Conservation (phyloP, 345 rosid genomes). For the Excoecaria cochinchinensis region DNA sequence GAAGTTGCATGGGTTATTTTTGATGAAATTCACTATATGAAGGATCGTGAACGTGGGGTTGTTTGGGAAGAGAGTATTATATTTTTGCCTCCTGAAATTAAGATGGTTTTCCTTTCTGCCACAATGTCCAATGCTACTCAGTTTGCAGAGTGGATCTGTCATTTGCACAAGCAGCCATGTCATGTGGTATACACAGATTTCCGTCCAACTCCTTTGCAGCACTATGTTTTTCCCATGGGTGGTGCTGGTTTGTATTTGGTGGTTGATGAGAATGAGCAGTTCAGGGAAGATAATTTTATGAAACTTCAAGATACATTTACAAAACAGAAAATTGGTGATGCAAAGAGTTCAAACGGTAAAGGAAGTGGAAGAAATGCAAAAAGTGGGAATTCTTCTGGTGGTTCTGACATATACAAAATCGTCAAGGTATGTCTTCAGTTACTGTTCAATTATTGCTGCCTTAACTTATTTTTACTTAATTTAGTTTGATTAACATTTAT, state of each 20-base stretch:
- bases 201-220: slow-evolving; percentile 98
- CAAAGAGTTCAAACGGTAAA: slow-evolving; percentile 61
- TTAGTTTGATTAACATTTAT: neutral
- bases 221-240: slow-evolving; percentile 90
- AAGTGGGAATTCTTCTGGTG: slow-evolving; percentile 72
- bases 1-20: slow-evolving; percentile 99
- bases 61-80: slow-evolving; percentile 99
- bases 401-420: slow-evolving; percentile 87
- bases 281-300: slow-evolving; percentile 85
- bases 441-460: neutral
- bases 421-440: slow-evolving; percentile 54
- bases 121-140: slow-evolving; percentile 99
- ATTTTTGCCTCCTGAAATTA: slow-evolving; percentile 90
- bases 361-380: slow-evolving; percentile 78
- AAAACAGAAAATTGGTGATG: slow-evolving; percentile 59
- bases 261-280: slow-evolving; percentile 92
- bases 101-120: slow-evolving; percentile 97
- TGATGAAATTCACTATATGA: slow-evolving; percentile 98
- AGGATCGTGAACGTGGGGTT: slow-evolving; percentile 95
- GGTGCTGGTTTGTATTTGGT: slow-evolving; percentile 93
- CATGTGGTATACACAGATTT: slow-evolving; percentile 97
- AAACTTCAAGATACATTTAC: slow-evolving; percentile 85
- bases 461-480: neutral
- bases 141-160: slow-evolving; percentile 96
- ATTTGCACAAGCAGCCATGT: slow-evolving; percentile 92